Conservation (phyloP, 805 yeast genomes). For the Wickerhamiella kurtzmanii region DNA sequence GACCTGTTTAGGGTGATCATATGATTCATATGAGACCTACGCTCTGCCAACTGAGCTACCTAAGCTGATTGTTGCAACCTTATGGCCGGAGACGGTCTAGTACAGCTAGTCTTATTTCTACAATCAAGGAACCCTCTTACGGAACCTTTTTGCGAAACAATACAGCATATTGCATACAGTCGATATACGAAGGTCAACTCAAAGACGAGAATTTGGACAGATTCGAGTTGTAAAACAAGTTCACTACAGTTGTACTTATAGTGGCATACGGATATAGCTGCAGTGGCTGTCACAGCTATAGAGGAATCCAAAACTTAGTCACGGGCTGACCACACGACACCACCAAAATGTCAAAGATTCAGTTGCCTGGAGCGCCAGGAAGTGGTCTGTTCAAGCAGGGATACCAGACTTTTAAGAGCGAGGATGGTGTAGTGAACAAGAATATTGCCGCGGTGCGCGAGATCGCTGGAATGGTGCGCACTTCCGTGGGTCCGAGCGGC, state of each 20-base stretch:
- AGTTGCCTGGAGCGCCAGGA: constrained; percentile 84
- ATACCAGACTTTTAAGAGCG: constrained; percentile 69
- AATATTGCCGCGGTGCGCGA: constrained; percentile 92
- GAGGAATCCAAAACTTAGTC: background rate
- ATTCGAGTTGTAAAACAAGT: too few relatives aligned
- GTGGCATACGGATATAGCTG: too few relatives aligned
- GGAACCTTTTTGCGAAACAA: too few relatives aligned
- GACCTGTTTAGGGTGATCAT: background rate
- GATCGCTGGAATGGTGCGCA: constrained; percentile 77
- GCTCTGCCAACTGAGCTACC: background rate
- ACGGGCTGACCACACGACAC: background rate
- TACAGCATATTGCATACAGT: too few relatives aligned
- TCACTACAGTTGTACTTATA: too few relatives aligned
- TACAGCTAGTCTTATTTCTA: background rate
- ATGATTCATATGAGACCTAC: background rate
- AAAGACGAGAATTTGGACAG: too few relatives aligned
- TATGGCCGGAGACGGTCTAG: background rate
- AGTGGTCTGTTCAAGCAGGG: constrained; percentile 94
- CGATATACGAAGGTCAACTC: too few relatives aligned
- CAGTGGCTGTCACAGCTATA: too few relatives aligned
- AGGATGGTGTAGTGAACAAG: constrained; percentile 88
- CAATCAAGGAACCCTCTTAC: too few relatives aligned
- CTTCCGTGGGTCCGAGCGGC: constrained; percentile 96
- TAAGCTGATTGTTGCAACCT: background rate
- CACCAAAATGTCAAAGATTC: constrained; percentile 58